Conservation (phyloP, 1,284 basidiomycete species). For the Waitea zeae region DNA sequence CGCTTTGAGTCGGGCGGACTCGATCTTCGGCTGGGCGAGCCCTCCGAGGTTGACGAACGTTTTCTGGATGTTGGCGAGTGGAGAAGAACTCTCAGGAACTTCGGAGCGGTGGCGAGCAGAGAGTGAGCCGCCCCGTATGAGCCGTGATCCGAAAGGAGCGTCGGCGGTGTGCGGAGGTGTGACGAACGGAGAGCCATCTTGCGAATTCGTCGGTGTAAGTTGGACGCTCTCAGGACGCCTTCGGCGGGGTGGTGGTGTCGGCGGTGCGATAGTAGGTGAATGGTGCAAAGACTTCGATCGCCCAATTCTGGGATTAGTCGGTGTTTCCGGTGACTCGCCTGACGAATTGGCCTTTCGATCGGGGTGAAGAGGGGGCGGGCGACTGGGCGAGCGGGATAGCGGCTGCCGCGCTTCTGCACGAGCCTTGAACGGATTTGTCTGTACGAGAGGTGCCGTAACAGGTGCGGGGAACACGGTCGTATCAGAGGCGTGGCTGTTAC, state of each 20-base stretch:
- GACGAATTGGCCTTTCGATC: constrained; percentile 21
- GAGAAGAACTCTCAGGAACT: background rate
- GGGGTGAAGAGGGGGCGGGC: constrained; percentile 40
- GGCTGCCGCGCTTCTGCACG: constrained; percentile 3
- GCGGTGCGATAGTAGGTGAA: constrained; percentile 21
- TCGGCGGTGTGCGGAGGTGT: background rate
- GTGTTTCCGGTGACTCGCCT: constrained; percentile 8
- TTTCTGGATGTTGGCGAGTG: constrained; percentile 23
- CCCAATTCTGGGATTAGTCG: constrained; percentile 20
- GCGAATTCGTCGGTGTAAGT: constrained; percentile 13
- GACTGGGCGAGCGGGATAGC: constrained; percentile 8
- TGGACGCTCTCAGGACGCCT: constrained; percentile 50
- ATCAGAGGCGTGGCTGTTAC: too few species aligned
- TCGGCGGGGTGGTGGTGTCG: constrained; percentile 24
- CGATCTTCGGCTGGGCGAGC: constrained; percentile 20
- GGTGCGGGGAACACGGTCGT: too few species aligned
- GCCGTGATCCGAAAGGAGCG: constrained; percentile 1
- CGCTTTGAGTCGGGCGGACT: constrained; percentile 45
- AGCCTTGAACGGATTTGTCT: too few species aligned
- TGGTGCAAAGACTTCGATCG: constrained; percentile 42
- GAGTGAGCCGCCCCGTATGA: constrained; percentile 14
- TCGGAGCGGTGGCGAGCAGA: constrained; percentile 18
- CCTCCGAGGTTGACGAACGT: constrained; percentile 21
- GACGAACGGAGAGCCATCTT: constrained; percentile 2
- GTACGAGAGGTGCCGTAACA: too few species aligned